Percentiles rank a stretch among this genome's conserved stretches.
Evolutionary conservation across 306 rosid genomes (phyloP).

Genomic region (Quercus alba): DNA sequence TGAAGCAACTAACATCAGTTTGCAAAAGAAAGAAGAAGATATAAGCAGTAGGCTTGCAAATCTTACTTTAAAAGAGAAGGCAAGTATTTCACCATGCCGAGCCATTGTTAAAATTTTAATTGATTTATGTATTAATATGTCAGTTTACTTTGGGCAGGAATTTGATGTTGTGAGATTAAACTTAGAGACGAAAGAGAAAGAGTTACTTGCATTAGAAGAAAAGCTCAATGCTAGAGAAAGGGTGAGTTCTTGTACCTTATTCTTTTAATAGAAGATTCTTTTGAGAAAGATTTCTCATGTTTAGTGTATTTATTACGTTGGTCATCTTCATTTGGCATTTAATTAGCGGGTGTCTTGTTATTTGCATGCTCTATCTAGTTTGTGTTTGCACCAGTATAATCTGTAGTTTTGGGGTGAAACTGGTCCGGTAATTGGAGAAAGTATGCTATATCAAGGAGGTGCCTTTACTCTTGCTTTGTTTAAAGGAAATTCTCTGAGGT

Average conservation of each 20-base stretch:
- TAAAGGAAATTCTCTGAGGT: not conserved
- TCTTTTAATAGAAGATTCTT: slow-evolving; percentile 7
- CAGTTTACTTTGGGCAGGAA: slow-evolving; percentile 51
- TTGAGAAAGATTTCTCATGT: not conserved
- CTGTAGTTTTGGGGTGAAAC: not conserved
- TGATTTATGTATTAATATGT: slow-evolving; percentile 16
- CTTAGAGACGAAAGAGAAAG: slow-evolving; percentile 74
- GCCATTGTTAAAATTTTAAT: not conserved
- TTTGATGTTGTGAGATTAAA: slow-evolving; percentile 48
- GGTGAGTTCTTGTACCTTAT: slow-evolving; percentile 41
- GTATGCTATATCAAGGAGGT: not conserved
- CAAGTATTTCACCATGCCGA: slow-evolving; percentile 21
- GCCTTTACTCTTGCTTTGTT: not conserved
- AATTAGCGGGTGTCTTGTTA: not conserved
- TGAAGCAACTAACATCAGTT: slow-evolving; percentile 51
- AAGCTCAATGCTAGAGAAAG: slow-evolving; percentile 71
- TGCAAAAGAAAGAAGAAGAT: slow-evolving; percentile 84
- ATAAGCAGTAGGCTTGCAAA: slow-evolving; percentile 59
- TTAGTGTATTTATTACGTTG: not conserved
- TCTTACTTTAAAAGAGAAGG: slow-evolving; percentile 78
- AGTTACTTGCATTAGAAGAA: slow-evolving; percentile 65
- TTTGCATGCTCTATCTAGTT: not conserved
- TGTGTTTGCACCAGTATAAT: not conserved
- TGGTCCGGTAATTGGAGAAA: not conserved
- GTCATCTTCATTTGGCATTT: not conserved